Evolutionary conservation across 106 monocot genomes (phyloP).

Genomic region (Alisma plantagoaquatica): DNA sequence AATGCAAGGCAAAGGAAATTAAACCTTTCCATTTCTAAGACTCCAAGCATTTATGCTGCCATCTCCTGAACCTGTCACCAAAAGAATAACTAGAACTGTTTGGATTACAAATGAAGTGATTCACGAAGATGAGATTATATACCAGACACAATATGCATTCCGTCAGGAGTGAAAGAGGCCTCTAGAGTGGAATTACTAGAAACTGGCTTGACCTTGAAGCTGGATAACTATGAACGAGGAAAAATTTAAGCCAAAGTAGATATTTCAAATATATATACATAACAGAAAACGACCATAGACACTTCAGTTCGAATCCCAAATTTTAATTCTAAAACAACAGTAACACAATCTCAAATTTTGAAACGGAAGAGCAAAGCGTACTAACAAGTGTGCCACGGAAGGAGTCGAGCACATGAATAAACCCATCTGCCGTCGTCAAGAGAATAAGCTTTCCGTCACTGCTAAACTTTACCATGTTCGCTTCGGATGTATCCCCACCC

Average conservation of each 20-base stretch:
- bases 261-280: no score
- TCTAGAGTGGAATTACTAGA: slow-evolving; percentile 63
- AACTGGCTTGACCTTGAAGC: slow-evolving; percentile 83
- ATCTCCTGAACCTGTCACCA: slow-evolving; percentile 78
- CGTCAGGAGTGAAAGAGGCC: slow-evolving; percentile 97
- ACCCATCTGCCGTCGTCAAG: slow-evolving; percentile 75
- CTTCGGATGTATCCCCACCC: slow-evolving; percentile 66
- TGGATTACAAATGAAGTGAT: background rate
- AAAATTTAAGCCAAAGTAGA: no score
- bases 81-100: background rate
- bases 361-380: no score
- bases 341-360: no score
- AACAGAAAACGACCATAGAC: no score
- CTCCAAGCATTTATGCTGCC: slow-evolving; percentile 93
- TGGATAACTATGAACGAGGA: slow-evolving; percentile 48
- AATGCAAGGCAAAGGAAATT: background rate
- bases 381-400: slow-evolving; percentile 77
- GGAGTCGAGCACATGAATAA: slow-evolving; percentile 89
- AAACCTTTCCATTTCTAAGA: slow-evolving; percentile 70
- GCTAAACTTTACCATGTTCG: slow-evolving; percentile 94
- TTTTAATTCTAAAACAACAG: no score
- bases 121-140: background rate
- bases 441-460: slow-evolving; percentile 83
- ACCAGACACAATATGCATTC: slow-evolving; percentile 81
- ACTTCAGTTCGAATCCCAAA: no score